Conservation (phyloP, 2,329 filamentous ascomycete species). For the Epichloe festucae region DNA sequence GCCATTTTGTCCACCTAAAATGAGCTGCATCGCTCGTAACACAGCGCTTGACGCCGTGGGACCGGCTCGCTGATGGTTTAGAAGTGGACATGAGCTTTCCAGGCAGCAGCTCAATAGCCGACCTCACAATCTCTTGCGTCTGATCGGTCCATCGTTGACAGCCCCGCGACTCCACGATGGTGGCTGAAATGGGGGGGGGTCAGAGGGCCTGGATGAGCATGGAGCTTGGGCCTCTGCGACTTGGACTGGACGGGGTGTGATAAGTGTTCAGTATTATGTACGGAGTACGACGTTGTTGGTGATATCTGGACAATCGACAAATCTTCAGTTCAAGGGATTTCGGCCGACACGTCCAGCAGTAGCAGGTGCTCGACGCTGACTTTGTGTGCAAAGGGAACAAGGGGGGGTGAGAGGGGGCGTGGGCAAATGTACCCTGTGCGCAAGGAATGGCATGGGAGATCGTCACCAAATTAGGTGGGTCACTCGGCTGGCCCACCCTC, state of each 20-base stretch:
- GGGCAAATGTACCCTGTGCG: not conserved
- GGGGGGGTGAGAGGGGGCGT: not conserved
- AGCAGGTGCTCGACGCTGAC: not conserved
- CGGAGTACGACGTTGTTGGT: not conserved
- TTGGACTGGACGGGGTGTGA: not conserved
- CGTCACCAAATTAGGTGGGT: constrained; percentile 3
- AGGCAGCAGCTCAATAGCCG: too few species aligned
- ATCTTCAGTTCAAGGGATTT: not conserved
- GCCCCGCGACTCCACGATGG: constrained; percentile 1
- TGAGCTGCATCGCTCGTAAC: too few species aligned
- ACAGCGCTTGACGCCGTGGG: too few species aligned
- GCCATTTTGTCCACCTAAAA: too few species aligned
- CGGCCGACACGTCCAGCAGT: constrained; percentile 3
- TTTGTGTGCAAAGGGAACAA: not conserved
- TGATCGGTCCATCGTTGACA: not conserved
- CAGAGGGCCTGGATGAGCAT: not conserved
- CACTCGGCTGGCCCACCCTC: not conserved
- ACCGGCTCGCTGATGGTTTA: too few species aligned
- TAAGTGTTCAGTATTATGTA: not conserved
- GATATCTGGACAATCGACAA: not conserved
- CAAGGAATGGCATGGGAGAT: not conserved
- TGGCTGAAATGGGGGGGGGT: not conserved
- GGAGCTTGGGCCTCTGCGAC: not conserved
- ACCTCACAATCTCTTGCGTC: too few species aligned
- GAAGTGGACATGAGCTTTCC: too few species aligned